Base-by-base conservation (phyloP, 192 early-diverging fungal species). In the Obelidium mucronatum region DNA sequence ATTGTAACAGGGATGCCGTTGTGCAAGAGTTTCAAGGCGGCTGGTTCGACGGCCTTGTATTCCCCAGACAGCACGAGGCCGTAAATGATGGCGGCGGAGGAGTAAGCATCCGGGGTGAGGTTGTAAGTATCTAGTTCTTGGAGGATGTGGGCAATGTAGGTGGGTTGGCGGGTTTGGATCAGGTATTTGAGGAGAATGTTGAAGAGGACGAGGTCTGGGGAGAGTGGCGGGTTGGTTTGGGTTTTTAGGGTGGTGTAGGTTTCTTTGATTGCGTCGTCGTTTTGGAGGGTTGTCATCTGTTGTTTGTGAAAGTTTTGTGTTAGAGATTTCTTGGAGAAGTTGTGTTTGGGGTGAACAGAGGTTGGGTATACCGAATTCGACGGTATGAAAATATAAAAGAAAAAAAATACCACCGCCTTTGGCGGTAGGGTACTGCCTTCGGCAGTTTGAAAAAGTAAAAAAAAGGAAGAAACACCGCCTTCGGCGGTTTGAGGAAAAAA, bases 191-290 rank as follows among this genome's bases (percentile, higher is more conserved):
- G 28, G n/a, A 68, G 48, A 2, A 68, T 52, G 40, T 68, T 68
- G 28, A 68, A 52, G 42, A 68, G 31, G n/a, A 68, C 31, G 39
- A 68, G n/a, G 48, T 68, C 67, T 19, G 67, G 67, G 44, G 44
- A 48, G 44, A 15, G 8, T 48, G 8, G 44, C 17, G 31, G 36
- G n/a, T n/a, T n/a, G 44, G 44, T 48, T 6, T 48, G 11, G 44
- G 44, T 48, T 48, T 19, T 6, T 6, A 15, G 19, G 44, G 44
- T 15, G 8, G 8, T 6, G 44, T 48, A 48, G 8, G 44, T 48
- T 48, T 6, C 8, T 48, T 48, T 48, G 0, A 48, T 19, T 6
- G 44, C 8, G 0, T 48, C 44, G 44, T 48, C 44, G 44, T 48
- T 48, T 48, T 15, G 44, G 44, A 48, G 44, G 19, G 44, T 48